phyloP scores from a whole-genome alignment of 179 eudicot species.

The Silene vulgaris region DNA sequence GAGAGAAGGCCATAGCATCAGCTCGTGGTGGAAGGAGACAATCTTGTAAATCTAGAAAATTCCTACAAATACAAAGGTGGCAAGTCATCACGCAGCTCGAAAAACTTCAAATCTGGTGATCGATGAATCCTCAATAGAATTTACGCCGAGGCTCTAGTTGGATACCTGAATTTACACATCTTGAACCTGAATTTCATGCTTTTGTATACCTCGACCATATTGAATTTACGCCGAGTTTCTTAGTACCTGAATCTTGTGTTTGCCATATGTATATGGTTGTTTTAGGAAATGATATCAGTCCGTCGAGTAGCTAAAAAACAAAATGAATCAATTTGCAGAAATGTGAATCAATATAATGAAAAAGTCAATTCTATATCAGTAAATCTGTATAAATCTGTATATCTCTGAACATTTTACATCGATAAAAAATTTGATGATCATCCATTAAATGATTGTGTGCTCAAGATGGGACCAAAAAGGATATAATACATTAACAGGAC shows the following conservation, averaged over 20 bases:
- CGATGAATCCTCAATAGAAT: conserved; percentile 34
- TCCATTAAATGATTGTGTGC: conserved; percentile 33
- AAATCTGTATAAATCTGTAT: conserved; percentile 16
- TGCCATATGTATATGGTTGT: too few species aligned
- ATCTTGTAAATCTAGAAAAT: conserved; percentile 47
- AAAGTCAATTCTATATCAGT: conserved; percentile 15
- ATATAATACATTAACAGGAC: conserved; percentile 26
- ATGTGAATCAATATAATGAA: background rate
- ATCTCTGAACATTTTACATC: conserved; percentile 32
- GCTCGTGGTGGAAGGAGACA: conserved; percentile 62
- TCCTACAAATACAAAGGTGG: conserved; percentile 93
- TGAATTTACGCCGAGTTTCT: too few species aligned
- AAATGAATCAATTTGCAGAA: background rate
- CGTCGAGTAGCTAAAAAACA: background rate
- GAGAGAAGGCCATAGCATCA: conserved; percentile 70
- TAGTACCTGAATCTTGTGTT: too few species aligned
- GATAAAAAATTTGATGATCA: conserved; percentile 30
- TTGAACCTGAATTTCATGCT: too few species aligned
- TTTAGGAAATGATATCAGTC: background rate
- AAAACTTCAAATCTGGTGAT: conserved; percentile 47
- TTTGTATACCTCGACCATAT: too few species aligned
- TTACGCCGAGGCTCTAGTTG: too few species aligned
- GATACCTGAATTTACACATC: too few species aligned
- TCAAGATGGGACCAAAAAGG: conserved; percentile 20
- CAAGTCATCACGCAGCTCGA: conserved; percentile 55